Base-by-base conservation (phyloP, 192 early-diverging fungal species). In the Neocallimastix lanati region DNA sequence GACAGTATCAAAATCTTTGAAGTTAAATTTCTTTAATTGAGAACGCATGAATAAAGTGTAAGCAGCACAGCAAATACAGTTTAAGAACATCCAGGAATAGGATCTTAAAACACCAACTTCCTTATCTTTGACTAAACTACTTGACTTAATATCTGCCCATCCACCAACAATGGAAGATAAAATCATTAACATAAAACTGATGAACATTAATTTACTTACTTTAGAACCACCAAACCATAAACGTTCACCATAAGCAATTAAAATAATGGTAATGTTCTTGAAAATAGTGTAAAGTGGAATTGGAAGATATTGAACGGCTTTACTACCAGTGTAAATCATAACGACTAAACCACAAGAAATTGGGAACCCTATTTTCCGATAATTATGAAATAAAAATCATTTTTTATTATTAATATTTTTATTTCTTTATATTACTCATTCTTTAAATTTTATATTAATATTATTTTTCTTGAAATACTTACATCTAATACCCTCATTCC, bases 1-100 rank as follows among this genome's bases (percentile, higher is more conserved):
- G 18, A 99, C 95, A 11, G 96, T 98, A 84, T 99, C 97, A 85
- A 96, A 96, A 82, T 99, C 97, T 85, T 95, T 95, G 81, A 99
- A 99, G 80, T 91, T 90, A 80, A 94, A 92, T 80, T 92, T 84
- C 86, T 92, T 94, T 83, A 96, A 95, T 79, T 91, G 90, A 84
- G 90, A 88, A 85, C 96, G 94, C 93, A 99, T 94, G 80, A 93
- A 90, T 80, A 99, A 86, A 13, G 94, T 91, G 85, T 93, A 96
- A 21, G 90, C 88, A 13, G 96, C 95, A 13, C 95, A 94, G 21
- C 94, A 90, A 27, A 95, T 76, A 84, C 97, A 99, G 87, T 99
- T 99, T 78, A 85, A 78, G 27, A 90, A 86, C 95, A 99, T 98
- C 97, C 97, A 94, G 30, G 90, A 84, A 80, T 94, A 95, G 28